Evolutionary conservation across 768 basidiomycete genomes (phyloP).

Genomic region (Vishniacozyma victoriae): DNA sequence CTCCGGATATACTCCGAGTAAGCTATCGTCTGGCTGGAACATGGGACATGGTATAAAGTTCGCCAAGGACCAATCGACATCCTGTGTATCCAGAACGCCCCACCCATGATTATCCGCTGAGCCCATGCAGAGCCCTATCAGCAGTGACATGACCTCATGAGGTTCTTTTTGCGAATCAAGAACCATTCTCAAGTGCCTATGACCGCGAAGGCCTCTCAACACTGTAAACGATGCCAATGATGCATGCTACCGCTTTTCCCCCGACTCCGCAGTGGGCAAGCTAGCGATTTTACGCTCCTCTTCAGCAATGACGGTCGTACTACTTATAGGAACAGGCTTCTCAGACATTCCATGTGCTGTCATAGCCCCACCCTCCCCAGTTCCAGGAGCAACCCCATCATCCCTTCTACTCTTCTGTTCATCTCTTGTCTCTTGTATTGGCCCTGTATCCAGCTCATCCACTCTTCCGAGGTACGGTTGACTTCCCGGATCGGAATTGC

Average conservation of each 20-base stretch:
- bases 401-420: not conserved
- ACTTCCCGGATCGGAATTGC: constrained; percentile 27
- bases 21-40: too few relatives aligned
- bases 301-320: constrained; percentile 28
- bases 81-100: too few relatives aligned
- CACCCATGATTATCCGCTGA: too few relatives aligned
- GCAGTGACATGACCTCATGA: too few relatives aligned
- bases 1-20: too few relatives aligned
- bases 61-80: too few relatives aligned
- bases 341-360: constrained; percentile 44
- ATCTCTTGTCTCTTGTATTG: constrained; percentile 10
- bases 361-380: constrained; percentile 43
- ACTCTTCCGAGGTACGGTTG: constrained; percentile 45
- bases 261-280: too few relatives aligned
- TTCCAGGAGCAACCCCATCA: constrained; percentile 17
- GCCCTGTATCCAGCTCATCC: constrained; percentile 47
- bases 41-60: too few relatives aligned
- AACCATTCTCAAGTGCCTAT: too few relatives aligned
- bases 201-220: not conserved
- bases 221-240: not conserved
- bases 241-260: constrained; percentile 11
- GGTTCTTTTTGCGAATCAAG: too few relatives aligned
- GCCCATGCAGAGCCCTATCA: too few relatives aligned
- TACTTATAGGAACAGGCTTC: constrained; percentile 37
- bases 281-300: constrained; percentile 22